Conservation (phyloP, 306 rosid genomes). For the Rosa multiflora region DNA sequence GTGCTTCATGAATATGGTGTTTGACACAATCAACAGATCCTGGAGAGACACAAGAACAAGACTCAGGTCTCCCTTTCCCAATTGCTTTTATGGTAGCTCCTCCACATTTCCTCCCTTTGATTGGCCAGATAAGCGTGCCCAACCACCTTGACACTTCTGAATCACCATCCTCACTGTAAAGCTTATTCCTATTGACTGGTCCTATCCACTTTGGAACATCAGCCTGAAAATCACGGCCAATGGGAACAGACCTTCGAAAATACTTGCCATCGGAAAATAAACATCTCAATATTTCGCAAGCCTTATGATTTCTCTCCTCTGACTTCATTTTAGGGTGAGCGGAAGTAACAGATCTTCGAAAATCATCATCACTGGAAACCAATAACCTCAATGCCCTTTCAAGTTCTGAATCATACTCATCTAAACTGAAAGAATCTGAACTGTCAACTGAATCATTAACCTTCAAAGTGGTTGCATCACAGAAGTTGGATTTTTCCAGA, state of each 20-base stretch:
- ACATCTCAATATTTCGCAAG: not conserved
- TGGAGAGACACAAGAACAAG: slow-evolving; percentile 27
- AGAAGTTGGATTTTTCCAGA: slow-evolving; percentile 5
- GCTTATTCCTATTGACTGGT: not conserved
- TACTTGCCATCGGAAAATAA: not conserved
- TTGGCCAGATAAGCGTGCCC: slow-evolving; percentile 33
- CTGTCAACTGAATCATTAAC: not conserved
- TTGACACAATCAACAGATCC: slow-evolving; percentile 33
- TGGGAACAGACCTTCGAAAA: slow-evolving; percentile 34
- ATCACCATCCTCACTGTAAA: slow-evolving; percentile 12
- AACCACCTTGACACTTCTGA: slow-evolving; percentile 19
- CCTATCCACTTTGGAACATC: slow-evolving; percentile 36
- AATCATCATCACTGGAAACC: not conserved
- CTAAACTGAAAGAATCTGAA: slow-evolving; percentile 5
- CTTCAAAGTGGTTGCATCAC: slow-evolving; percentile 15
- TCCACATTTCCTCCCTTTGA: not conserved
- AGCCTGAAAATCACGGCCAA: slow-evolving; percentile 51
- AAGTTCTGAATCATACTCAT: not conserved
- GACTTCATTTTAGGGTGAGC: slow-evolving; percentile 14
- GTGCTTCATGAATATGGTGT: slow-evolving; percentile 25
- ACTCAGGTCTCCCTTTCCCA: slow-evolving; percentile 27
- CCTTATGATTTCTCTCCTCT: slow-evolving; percentile 15
- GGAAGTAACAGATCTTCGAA: not conserved
- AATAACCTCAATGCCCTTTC: not conserved
- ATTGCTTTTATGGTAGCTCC: slow-evolving; percentile 5